Base-by-base conservation (phyloP, 176 grass and related monocot genomes). In the Cocos nucifera region DNA sequence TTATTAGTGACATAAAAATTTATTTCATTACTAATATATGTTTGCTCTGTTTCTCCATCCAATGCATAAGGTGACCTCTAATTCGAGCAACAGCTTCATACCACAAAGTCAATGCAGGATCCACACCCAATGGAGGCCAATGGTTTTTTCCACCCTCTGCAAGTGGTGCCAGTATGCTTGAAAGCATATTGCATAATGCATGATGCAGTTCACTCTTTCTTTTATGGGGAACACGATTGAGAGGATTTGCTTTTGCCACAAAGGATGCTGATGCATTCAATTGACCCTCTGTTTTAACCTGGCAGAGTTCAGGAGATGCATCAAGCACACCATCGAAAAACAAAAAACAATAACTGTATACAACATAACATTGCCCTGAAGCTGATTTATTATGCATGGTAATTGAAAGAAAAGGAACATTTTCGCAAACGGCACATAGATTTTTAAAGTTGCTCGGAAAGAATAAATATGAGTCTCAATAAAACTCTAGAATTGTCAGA, bases 181-280 rank as follows among this genome's bases (percentile, higher is more conserved):
- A 97, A 50, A 97, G 84, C 93, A 97, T 97, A 69, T 80, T 90
- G 62, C 93, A 97, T 54, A 88, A 74, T n/a, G 93, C 93, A 80
- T 97, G 93, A 77, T 97, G 87, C 61, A 97, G 56, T 78, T 97
- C 87, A 83, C 93, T 97, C 81, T 97, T 91, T 76, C 84, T 91
- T 78, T 91, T 91, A 68, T 77, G 86, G 57, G 93, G 87, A 66
- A 81, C 49, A 57, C 87, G 83, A 72, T 80, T 88, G 69, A 97
- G 70, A 75, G 93, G 87, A 72, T 91, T 88, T 51, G 93, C 87
- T 91, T 97, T 97, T 60, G 83, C 84, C 58, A 97, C 89, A 70
- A 97, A 97, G 51, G 93, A 97, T 71, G 85, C 93, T 1, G 93
- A 97, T 66, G 93, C 93, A 88, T 91, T 97, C 30, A 97, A 49